Evolutionary conservation across 352 stramenopile species (phyloP).

Genomic region (Globisporangium parvum): DNA sequence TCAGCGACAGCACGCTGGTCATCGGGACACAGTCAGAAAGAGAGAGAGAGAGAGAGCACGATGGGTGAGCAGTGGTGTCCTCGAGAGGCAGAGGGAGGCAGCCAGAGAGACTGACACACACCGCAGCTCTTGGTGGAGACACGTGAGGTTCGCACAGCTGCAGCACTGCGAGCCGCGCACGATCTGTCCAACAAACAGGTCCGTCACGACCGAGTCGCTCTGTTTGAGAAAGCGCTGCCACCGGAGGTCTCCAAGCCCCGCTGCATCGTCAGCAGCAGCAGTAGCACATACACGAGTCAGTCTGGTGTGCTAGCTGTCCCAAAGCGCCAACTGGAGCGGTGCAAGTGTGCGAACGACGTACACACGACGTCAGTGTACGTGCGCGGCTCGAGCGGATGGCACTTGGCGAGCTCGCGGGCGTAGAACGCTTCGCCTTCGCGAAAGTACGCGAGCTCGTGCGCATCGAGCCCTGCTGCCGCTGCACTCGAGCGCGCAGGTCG

Average conservation of each 20-base stretch:
- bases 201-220: slow-evolving; percentile 62
- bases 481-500: slow-evolving; percentile 8
- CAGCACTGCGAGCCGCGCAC: slow-evolving; percentile 76
- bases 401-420: slow-evolving; percentile 19
- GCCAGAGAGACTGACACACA: slow-evolving; percentile 12
- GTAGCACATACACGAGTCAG: background rate
- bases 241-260: slow-evolving; percentile 43
- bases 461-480: background rate
- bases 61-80: background rate
- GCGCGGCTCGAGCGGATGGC: slow-evolving; percentile 25
- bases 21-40: background rate
- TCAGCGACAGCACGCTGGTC: slow-evolving; percentile 54
- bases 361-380: slow-evolving; percentile 59
- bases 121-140: slow-evolving; percentile 60
- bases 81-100: too few species aligned
- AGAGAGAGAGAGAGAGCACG: too few species aligned
- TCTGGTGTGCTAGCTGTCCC: too few species aligned
- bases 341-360: slow-evolving; percentile 20
- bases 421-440: slow-evolving; percentile 22
- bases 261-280: slow-evolving; percentile 15
- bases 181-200: slow-evolving; percentile 65
- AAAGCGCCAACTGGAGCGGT: too few species aligned
- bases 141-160: slow-evolving; percentile 65
- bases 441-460: slow-evolving; percentile 15
- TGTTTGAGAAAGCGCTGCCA: slow-evolving; percentile 54